phyloP scores from a whole-genome alignment of 192 early-diverging fungal genomes.

The Coemansia sp. region DNA sequence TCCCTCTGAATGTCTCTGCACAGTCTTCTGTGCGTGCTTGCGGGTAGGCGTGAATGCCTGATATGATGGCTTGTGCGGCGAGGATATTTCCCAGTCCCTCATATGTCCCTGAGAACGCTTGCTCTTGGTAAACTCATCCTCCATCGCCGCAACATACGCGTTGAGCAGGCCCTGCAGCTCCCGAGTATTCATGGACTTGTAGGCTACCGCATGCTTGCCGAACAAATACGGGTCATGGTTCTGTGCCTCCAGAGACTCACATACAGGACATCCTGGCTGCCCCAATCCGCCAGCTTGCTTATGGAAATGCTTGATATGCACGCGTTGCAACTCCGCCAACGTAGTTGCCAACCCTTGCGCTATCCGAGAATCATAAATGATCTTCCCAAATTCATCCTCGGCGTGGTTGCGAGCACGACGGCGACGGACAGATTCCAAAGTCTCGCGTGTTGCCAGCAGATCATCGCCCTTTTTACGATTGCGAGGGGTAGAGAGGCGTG shows the following conservation, averaged over 20 bases:
- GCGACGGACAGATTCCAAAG: slow-evolving; percentile 27
- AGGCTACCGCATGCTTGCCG: slow-evolving; percentile 32
- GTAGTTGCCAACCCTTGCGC: slow-evolving; percentile 36
- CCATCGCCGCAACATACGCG: slow-evolving; percentile 48
- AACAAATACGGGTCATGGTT: slow-evolving; percentile 51
- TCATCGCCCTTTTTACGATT: slow-evolving; percentile 10
- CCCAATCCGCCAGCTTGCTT: background rate
- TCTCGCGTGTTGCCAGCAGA: slow-evolving; percentile 27
- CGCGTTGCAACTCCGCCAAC: slow-evolving; percentile 45
- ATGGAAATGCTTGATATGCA: slow-evolving; percentile 38
- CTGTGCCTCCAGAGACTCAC: slow-evolving; percentile 34
- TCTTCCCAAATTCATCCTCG: slow-evolving; percentile 3
- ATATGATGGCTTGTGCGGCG: background rate
- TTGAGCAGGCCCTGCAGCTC: slow-evolving; percentile 46
- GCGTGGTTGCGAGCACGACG: slow-evolving; percentile 1
- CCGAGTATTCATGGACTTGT: slow-evolving; percentile 35
- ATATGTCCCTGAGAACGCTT: background rate
- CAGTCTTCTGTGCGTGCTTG: background rate
- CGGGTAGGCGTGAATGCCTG: slow-evolving; percentile 41
- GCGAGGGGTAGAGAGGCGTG: background rate
- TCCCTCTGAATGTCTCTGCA: background rate
- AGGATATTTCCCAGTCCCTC: background rate
- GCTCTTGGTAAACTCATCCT: slow-evolving; percentile 18
- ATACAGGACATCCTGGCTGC: slow-evolving; percentile 21
- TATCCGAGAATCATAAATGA: slow-evolving; percentile 19